A percentile compares a stretch with the other conserved stretches of the same genome.
Evolutionary conservation across 2,329 filamentous ascomycete genomes (phyloP).

Genomic region (Beauveria varroae): DNA sequence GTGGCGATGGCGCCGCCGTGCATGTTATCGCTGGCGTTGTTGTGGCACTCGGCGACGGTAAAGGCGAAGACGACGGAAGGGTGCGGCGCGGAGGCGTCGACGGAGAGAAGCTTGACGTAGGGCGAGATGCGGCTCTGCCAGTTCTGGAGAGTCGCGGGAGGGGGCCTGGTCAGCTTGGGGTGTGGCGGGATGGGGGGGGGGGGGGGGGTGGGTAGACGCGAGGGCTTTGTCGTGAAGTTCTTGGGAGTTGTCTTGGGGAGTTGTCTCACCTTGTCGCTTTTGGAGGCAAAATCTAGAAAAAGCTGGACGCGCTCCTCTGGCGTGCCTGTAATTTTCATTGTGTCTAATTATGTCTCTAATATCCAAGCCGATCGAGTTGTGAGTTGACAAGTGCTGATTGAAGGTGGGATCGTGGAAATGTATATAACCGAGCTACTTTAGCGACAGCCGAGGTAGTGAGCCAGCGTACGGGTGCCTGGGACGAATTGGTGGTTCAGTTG

Average conservation of each 20-base stretch:
- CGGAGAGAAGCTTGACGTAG: slow-evolving; percentile 32
- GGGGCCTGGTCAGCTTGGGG: not conserved
- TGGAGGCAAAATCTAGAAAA: not conserved
- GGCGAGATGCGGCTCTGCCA: slow-evolving; percentile 38
- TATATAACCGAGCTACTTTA: too few species aligned
- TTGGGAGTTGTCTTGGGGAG: not conserved
- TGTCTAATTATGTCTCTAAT: not conserved
- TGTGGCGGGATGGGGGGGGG: too few species aligned
- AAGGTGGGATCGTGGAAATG: not conserved
- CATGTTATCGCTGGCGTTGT: slow-evolving; percentile 46
- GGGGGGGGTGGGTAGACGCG: not conserved
- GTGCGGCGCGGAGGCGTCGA: slow-evolving; percentile 26
- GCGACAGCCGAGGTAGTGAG: too few species aligned
- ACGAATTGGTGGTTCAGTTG: too few species aligned
- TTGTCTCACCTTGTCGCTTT: not conserved
- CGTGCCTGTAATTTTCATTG: not conserved
- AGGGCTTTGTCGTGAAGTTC: not conserved
- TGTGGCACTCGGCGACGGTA: slow-evolving; percentile 42
- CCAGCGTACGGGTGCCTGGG: too few species aligned
- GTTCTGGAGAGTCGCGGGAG: slow-evolving; percentile 25
- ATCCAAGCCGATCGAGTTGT: not conserved
- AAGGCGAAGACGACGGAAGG: slow-evolving; percentile 38
- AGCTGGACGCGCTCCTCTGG: not conserved
- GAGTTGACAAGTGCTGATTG: not conserved
- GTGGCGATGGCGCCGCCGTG: slow-evolving; percentile 59